Percentiles rank a stretch among this genome's conserved stretches.
Evolutionary conservation across 768 basidiomycete species (phyloP).

Genomic region (Mycena vitilis): DNA sequence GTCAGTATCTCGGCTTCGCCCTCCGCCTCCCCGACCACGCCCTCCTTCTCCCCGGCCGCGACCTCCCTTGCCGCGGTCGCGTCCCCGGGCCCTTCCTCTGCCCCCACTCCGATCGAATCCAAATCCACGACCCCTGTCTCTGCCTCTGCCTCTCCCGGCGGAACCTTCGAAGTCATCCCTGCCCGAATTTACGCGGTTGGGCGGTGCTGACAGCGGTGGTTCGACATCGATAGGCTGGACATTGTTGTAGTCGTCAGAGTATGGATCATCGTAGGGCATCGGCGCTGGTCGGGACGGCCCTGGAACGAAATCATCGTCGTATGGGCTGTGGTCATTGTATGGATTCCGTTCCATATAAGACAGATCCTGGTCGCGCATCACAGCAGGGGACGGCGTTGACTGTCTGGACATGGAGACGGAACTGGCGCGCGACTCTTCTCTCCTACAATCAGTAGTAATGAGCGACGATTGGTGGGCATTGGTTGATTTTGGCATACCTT

Average conservation of each 20-base stretch:
- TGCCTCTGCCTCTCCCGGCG: constrained; percentile 30
- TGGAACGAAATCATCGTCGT: constrained; percentile 71
- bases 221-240: constrained; percentile 37
- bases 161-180: constrained; percentile 11
- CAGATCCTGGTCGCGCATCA: constrained; percentile 67
- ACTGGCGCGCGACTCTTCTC: constrained; percentile 63
- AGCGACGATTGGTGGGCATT: constrained; percentile 19
- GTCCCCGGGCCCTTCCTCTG: constrained; percentile 44
- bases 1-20: constrained; percentile 31
- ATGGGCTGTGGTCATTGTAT: constrained; percentile 74
- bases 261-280: constrained; percentile 84
- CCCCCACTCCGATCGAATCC: constrained; percentile 41
- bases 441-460: constrained; percentile 49
- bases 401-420: constrained; percentile 67
- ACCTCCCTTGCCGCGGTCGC: constrained; percentile 44
- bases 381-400: constrained; percentile 65
- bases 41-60: constrained; percentile 37
- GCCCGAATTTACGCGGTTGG: constrained; percentile 14
- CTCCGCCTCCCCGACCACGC: constrained; percentile 45
- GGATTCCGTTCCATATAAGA: constrained; percentile 64
- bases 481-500: constrained; percentile 55
- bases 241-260: constrained; percentile 59
- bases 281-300: constrained; percentile 74
- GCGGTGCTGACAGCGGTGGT: constrained; percentile 29
- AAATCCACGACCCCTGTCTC: constrained; percentile 51